These are phyloP conservation scores for Naganishia sp. DNA, from an alignment of 1,284 basidiomycete species.

Conservation along the genomic window DNA sequence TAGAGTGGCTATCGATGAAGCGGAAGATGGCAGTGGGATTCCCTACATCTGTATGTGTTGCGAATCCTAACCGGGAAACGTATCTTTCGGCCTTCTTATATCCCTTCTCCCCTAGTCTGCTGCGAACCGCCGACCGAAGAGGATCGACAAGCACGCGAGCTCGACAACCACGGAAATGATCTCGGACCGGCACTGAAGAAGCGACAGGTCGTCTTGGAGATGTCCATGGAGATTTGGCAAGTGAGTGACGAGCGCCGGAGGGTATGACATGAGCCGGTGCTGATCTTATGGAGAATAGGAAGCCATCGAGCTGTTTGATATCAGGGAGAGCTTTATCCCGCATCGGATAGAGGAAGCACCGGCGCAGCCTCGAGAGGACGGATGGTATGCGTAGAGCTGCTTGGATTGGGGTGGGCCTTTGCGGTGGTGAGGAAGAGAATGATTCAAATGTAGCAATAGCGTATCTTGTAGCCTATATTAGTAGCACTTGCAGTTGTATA, in stretches of 20 bases:
- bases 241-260: conserved; percentile 37
- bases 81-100: not conserved
- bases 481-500: conserved; percentile 1
- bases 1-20: conserved; percentile 47
- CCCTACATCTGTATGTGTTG: conserved; percentile 52
- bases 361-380: not conserved
- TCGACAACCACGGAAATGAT: conserved; percentile 42
- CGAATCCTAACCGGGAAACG: not conserved
- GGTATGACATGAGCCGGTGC: not conserved
- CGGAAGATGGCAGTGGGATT: conserved; percentile 49
- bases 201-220: conserved; percentile 58
- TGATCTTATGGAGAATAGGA: conserved; percentile 38
- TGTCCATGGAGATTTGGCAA: conserved; percentile 55
- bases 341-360: conserved; percentile 35
- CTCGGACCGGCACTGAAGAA: conserved; percentile 38
- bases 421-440: not conserved
- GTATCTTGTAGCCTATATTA: conserved; percentile 6
- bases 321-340: conserved; percentile 54
- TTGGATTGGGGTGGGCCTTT: not conserved
- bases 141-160: conserved; percentile 34
- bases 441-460: conserved; percentile 5
- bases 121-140: conserved; percentile 13
- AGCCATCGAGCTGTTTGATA: conserved; percentile 54
- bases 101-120: not conserved
- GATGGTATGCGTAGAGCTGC: conserved; percentile 2